Evolutionary conservation across 1,284 basidiomycete genomes (phyloP).

Genomic region (Melanopsichium pennsylvanicum): DNA sequence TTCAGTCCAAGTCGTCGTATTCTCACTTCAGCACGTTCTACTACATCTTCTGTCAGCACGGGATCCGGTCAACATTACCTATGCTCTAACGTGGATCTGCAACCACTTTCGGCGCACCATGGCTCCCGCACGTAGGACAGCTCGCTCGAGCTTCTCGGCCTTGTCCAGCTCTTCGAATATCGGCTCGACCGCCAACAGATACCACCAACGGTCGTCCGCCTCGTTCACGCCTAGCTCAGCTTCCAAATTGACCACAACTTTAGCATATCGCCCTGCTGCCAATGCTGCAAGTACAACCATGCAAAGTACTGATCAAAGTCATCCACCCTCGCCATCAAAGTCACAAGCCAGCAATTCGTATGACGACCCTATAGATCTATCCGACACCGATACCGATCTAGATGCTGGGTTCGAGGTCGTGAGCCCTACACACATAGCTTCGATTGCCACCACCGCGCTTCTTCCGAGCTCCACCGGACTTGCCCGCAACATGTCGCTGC

Average conservation of each 20-base stretch:
- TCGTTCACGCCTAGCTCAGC: not conserved
- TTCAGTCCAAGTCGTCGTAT: too few relatives aligned
- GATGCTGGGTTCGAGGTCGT: not conserved
- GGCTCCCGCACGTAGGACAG: constrained; percentile 4
- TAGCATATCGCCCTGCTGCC: not conserved
- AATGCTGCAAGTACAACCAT: not conserved
- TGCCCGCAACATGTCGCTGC: not conserved
- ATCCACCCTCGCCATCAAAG: not conserved
- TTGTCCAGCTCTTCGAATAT: constrained; percentile 3
- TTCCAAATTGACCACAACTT: not conserved
- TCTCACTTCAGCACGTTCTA: too few relatives aligned
- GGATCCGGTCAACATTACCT: not conserved
- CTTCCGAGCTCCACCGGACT: not conserved
- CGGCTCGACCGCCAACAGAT: not conserved
- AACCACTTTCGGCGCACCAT: constrained; percentile 1
- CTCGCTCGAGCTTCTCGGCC: constrained; percentile 5
- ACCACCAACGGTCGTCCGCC: not conserved
- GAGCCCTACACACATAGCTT: constrained; percentile 1
- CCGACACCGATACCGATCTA: constrained; percentile 17
- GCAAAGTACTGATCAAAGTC: not conserved
- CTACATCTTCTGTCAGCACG: too few relatives aligned
- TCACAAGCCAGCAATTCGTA: not conserved
- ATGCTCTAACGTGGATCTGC: not conserved
- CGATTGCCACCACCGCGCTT: not conserved
- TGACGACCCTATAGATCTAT: constrained; percentile 16